Percentiles rank a stretch among this genome's conserved stretches.
phyloP scores from a whole-genome alignment of 1,139 yeast genomes.

The Lizanozyma gosingica region DNA sequence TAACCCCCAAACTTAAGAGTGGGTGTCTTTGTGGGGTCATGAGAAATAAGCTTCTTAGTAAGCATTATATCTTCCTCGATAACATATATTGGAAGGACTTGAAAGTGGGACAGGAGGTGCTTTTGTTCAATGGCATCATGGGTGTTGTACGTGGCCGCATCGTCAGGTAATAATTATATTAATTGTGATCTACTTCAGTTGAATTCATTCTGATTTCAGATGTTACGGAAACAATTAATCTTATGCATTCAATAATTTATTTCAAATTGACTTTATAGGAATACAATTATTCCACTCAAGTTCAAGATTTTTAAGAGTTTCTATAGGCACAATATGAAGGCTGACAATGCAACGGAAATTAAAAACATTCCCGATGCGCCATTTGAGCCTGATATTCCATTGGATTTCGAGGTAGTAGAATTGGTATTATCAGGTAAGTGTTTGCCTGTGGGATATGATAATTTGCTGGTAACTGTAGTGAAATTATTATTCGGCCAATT shows the following conservation, averaged over 20 bases:
- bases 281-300: background rate
- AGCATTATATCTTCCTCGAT: conserved; percentile 49
- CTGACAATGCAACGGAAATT: too few relatives aligned
- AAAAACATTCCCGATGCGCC: too few relatives aligned
- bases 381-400: too few relatives aligned
- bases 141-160: conserved; percentile 70
- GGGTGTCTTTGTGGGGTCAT: conserved; percentile 88
- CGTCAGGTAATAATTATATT: conserved; percentile 5
- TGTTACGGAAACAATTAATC: conserved; percentile 1
- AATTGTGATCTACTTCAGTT: conserved; percentile 1
- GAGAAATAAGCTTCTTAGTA: conserved; percentile 54
- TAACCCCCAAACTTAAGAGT: conserved; percentile 65
- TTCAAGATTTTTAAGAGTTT: background rate
- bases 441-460: too few relatives aligned
- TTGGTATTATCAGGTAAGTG: too few relatives aligned
- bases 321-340: too few relatives aligned
- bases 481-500: too few relatives aligned
- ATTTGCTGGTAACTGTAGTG: too few relatives aligned
- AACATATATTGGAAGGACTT: conserved; percentile 37
- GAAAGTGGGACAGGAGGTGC: conserved; percentile 51
- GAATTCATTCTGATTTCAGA: conserved; percentile 1
- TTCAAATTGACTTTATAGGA: conserved; percentile 4
- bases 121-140: conserved; percentile 73
- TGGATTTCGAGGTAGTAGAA: too few relatives aligned
- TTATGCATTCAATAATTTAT: conserved; percentile 3